A percentile compares a stretch with the other conserved stretches of the same genome.
These are phyloP conservation scores for Penicillium sumatraense DNA, from an alignment of 2,329 filamentous ascomycete species.

Conservation along the genomic window DNA sequence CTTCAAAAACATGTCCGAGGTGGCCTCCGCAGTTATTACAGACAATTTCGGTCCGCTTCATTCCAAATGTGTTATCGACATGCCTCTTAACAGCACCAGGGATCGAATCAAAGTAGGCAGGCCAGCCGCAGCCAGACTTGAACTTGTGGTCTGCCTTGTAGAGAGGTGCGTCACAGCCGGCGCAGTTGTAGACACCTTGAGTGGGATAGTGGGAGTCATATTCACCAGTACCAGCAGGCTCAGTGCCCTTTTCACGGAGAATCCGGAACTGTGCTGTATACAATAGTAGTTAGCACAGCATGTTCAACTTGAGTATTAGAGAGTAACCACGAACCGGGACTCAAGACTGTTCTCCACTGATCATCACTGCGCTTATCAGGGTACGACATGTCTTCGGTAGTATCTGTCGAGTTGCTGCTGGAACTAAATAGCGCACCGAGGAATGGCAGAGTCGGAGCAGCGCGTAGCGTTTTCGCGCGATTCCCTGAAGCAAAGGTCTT, in stretches of 20 bases:
- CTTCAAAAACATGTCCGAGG: constrained; percentile 89
- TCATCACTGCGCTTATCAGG: constrained; percentile 80
- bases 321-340: constrained; percentile 58
- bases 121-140: constrained; percentile 95
- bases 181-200: constrained; percentile 82
- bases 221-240: constrained; percentile 76
- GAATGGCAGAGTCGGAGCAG: constrained; percentile 81
- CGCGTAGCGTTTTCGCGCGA: constrained; percentile 51
- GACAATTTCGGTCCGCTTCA: constrained; percentile 88
- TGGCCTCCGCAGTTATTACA: constrained; percentile 94
- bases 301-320: neutral
- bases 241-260: constrained; percentile 89
- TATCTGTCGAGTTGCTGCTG: constrained; percentile 53
- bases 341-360: constrained; percentile 89
- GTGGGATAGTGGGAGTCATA: constrained; percentile 85
- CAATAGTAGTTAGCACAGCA: neutral
- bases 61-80: constrained; percentile 76
- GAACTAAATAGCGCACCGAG: constrained; percentile 75
- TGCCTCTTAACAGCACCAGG: constrained; percentile 87
- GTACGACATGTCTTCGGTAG: constrained; percentile 56
- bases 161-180: constrained; percentile 81
- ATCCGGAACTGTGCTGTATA: constrained; percentile 90
- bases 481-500: constrained; percentile 30
- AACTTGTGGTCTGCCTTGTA: constrained; percentile 97
- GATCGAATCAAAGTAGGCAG: constrained; percentile 94